These are phyloP conservation scores for Entophlyctis helioformis DNA, from an alignment of 192 early-diverging fungal species.

Conservation along the genomic window DNA sequence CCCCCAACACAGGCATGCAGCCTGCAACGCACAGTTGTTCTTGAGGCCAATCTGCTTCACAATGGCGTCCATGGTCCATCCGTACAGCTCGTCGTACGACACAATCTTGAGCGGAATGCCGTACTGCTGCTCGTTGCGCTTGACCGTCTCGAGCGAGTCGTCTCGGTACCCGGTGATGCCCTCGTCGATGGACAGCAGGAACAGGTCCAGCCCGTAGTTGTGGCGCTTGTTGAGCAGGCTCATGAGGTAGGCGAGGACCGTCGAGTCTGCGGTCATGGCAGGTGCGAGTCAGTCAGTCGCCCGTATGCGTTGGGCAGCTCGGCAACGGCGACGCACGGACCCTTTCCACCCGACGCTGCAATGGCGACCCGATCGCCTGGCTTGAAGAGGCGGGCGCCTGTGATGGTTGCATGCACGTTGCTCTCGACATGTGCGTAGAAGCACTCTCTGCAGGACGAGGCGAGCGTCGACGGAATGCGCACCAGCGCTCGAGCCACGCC, in stretches of 20 bases:
- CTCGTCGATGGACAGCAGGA: constrained; percentile 91
- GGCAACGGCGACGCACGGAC: constrained; percentile 12
- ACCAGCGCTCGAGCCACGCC: too few relatives aligned
- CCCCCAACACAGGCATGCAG: too few relatives aligned
- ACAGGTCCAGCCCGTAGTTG: constrained; percentile 82
- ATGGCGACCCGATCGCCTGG: constrained; percentile 85
- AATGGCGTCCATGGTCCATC: constrained; percentile 97
- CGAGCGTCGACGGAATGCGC: too few relatives aligned
- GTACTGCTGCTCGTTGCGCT: constrained; percentile 90
- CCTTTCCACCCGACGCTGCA: constrained; percentile 88
- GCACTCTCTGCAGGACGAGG: constrained; percentile 79
- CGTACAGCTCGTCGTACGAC: constrained; percentile 90
- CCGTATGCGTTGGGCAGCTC: too few relatives aligned
- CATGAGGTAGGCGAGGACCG: constrained; percentile 91
- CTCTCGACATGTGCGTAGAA: constrained; percentile 90
- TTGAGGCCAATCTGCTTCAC: constrained; percentile 88
- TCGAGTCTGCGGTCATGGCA: constrained; percentile 52
- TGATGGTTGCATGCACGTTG: constrained; percentile 88
- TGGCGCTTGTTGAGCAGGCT: constrained; percentile 87
- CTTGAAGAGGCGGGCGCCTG: constrained; percentile 67
- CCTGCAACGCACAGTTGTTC: constrained; percentile 89
- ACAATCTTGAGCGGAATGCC: constrained; percentile 85
- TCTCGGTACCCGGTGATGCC: constrained; percentile 96
- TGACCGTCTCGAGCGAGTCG: constrained; percentile 96
- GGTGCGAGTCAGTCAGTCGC: too few relatives aligned